These are phyloP conservation scores for Copromyces sp. DNA, from an alignment of 495 filamentous ascomycete genomes.

Conservation along the genomic window DNA sequence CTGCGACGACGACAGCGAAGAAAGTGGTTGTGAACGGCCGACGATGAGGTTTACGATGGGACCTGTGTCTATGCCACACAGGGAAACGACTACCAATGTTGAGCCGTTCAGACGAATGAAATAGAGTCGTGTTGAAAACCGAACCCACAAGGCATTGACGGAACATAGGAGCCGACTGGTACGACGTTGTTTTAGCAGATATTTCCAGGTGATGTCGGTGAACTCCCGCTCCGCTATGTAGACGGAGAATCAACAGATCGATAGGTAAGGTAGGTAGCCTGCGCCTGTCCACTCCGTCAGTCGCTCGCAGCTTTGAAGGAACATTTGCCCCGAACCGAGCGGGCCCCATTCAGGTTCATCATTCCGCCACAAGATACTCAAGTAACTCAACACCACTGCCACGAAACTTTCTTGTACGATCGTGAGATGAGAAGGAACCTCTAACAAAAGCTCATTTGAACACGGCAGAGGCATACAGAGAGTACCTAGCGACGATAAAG, in stretches of 20 bases:
- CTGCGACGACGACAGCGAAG: neutral
- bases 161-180: neutral
- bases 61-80: neutral
- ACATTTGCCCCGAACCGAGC: neutral
- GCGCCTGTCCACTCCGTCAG: neutral
- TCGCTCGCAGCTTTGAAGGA: neutral
- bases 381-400: neutral
- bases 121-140: neutral
- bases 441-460: neutral
- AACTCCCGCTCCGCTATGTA: neutral
- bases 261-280: neutral
- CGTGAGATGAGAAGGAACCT: neutral
- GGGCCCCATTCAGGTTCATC: neutral
- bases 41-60: neutral
- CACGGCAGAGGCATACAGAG: neutral
- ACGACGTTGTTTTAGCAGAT: neutral
- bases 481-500: neutral
- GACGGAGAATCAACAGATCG: neutral
- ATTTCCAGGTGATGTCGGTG: neutral
- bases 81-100: neutral
- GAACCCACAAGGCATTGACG: neutral
- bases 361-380: neutral
- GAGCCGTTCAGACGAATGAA: neutral
- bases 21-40: no score
- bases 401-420: neutral